Conservation (phyloP, 257 asterid species). For the Solanum chmielewskii region DNA sequence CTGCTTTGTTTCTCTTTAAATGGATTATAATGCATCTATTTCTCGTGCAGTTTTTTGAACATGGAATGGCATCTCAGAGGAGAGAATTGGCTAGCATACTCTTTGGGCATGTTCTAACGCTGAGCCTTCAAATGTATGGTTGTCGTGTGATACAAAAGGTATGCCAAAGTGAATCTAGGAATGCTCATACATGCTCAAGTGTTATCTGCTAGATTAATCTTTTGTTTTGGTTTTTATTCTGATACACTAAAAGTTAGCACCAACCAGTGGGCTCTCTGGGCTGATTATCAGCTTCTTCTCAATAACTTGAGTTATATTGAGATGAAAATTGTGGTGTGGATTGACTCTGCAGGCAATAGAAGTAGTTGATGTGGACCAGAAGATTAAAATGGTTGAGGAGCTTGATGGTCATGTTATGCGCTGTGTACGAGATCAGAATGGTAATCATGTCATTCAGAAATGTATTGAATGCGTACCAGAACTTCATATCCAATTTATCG, state of each 20-base stretch:
- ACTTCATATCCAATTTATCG: slow-evolving; percentile 69
- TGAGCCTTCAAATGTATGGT: slow-evolving; percentile 98
- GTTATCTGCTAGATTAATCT: background rate
- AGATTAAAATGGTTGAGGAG: slow-evolving; percentile 87
- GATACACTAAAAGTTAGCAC: background rate
- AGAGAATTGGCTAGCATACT: slow-evolving; percentile 81
- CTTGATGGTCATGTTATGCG: slow-evolving; percentile 91
- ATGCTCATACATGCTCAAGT: background rate
- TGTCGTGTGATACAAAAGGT: slow-evolving; percentile 99
- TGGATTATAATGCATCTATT: background rate
- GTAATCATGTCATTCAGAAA: slow-evolving; percentile 90
- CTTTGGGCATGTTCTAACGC: slow-evolving; percentile 74
- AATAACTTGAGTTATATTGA: background rate
- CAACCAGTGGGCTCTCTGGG: background rate
- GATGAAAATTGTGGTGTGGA: background rate
- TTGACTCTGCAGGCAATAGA: slow-evolving; percentile 64
- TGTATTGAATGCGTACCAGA: slow-evolving; percentile 94
- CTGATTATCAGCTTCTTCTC: background rate
- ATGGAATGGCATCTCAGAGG: slow-evolving; percentile 79
- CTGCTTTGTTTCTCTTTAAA: background rate
- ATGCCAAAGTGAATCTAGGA: background rate
- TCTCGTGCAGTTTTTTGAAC: slow-evolving; percentile 72
- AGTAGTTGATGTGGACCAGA: slow-evolving; percentile 87
- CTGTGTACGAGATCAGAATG: slow-evolving; percentile 97
- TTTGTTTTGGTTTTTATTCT: background rate